A percentile compares a stretch with the other conserved stretches of the same genome.
phyloP scores from a whole-genome alignment of 2,329 filamentous ascomycete genomes.

The Pestalotiopsis sp. region DNA sequence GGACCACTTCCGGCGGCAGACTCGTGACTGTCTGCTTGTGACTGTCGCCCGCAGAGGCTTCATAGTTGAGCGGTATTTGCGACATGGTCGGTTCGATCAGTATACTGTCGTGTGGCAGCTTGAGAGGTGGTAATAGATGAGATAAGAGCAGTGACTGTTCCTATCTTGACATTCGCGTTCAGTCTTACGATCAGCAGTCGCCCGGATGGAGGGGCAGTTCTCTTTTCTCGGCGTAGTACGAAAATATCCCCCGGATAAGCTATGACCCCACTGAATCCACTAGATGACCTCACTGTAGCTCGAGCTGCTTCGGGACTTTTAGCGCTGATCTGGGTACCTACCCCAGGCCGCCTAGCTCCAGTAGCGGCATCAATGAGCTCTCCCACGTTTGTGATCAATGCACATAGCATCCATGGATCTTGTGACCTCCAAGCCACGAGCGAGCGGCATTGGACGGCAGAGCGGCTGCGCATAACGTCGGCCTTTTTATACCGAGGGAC shows the following conservation, averaged over 20 bases:
- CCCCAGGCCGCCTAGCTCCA: background rate
- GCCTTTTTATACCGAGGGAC: constrained; percentile 1
- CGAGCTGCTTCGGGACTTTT: background rate
- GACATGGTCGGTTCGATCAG: constrained; percentile 46
- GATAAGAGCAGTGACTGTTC: background rate
- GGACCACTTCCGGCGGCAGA: constrained; percentile 82
- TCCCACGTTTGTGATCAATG: background rate
- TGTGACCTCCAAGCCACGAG: background rate
- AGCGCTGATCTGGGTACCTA: background rate
- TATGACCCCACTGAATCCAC: constrained; percentile 5
- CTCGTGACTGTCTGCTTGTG: constrained; percentile 70
- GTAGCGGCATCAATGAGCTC: background rate
- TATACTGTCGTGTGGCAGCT: background rate
- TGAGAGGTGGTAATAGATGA: background rate
- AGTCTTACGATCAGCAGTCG: background rate
- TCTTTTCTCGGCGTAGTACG: background rate
- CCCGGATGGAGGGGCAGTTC: constrained; percentile 13
- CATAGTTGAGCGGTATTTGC: constrained; percentile 73
- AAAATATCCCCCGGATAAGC: background rate
- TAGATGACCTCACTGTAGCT: constrained; percentile 8
- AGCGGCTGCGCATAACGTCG: constrained; percentile 14
- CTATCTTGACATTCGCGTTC: background rate
- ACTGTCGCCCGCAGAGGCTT: constrained; percentile 73
- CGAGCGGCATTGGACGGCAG: constrained; percentile 10
- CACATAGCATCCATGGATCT: background rate